Percentiles rank a stretch among this genome's conserved stretches.
Conservation (phyloP, 2,329 filamentous ascomycete genomes). For the Amylocarpus encephaloides region DNA sequence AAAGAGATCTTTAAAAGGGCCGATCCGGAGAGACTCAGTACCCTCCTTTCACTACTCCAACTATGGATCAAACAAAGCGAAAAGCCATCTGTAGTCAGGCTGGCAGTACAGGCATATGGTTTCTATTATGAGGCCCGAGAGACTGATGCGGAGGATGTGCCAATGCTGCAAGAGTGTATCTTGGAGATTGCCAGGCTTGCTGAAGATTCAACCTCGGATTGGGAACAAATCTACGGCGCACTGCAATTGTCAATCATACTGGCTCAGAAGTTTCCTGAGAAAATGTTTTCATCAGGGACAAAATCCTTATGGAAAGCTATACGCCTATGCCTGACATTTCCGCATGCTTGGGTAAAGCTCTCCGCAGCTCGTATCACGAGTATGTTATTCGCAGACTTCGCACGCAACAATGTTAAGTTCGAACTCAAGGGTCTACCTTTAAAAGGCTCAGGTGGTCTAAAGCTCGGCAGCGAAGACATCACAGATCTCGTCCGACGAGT, state of each 20-base stretch:
- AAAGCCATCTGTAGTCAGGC: constrained; percentile 62
- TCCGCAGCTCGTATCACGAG: constrained; percentile 68
- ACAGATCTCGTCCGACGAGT: constrained; percentile 47
- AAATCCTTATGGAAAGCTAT: constrained; percentile 66
- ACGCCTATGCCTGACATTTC: constrained; percentile 63
- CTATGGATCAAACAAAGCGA: constrained; percentile 71
- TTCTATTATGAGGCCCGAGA: constrained; percentile 72
- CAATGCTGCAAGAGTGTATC: constrained; percentile 45
- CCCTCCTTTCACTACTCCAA: constrained; percentile 64
- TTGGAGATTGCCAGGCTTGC: constrained; percentile 44
- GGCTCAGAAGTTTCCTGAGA: constrained; percentile 57
- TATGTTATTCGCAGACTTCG: constrained; percentile 75
- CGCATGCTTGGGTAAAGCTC: constrained; percentile 68
- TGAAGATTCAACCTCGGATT: constrained; percentile 51
- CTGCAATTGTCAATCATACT: constrained; percentile 65
- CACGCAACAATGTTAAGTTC: constrained; percentile 50
- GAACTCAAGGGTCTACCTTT: constrained; percentile 54
- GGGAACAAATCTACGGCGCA: constrained; percentile 68
- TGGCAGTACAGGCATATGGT: constrained; percentile 74
- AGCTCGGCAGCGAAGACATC: constrained; percentile 59
- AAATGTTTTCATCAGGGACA: constrained; percentile 53
- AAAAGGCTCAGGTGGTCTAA: constrained; percentile 63
- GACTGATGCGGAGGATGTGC: constrained; percentile 51
- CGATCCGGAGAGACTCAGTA: constrained; percentile 63
- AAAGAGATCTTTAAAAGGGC: constrained; percentile 75